phyloP scores from a whole-genome alignment of 2,329 filamentous ascomycete species.

The Metarhizium rileyi region DNA sequence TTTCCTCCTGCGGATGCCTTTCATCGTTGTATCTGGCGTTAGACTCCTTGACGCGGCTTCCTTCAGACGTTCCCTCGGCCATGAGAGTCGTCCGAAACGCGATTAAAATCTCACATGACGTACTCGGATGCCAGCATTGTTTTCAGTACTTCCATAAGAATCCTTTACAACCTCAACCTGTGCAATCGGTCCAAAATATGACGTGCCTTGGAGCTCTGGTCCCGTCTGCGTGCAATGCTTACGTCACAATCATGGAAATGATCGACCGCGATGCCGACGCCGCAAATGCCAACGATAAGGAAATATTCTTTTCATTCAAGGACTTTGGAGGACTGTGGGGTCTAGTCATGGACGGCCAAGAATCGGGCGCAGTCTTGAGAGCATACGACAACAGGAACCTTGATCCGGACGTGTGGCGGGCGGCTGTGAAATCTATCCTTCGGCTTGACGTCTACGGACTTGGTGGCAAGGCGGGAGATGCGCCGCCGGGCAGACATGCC shows the following conservation, averaged over 20 bases:
- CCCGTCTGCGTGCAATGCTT: slow-evolving; percentile 47
- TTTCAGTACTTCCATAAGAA: slow-evolving; percentile 28
- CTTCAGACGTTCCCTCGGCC: slow-evolving; percentile 33
- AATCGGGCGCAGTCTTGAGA: slow-evolving; percentile 15
- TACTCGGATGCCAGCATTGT: slow-evolving; percentile 42
- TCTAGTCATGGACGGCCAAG: slow-evolving; percentile 15
- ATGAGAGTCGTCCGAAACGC: slow-evolving; percentile 39
- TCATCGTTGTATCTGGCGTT: slow-evolving; percentile 40
- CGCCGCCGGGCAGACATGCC: slow-evolving; percentile 11
- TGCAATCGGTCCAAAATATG: slow-evolving; percentile 45
- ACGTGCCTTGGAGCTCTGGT: slow-evolving; percentile 51
- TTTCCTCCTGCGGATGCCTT: slow-evolving; percentile 35
- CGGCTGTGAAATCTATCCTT: slow-evolving; percentile 42
- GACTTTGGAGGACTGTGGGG: slow-evolving; percentile 42
- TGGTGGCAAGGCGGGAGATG: slow-evolving; percentile 10
- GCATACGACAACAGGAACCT: slow-evolving; percentile 31
- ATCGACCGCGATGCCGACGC: slow-evolving; percentile 40
- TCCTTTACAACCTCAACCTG: slow-evolving; percentile 24
- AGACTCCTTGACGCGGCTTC: slow-evolving; percentile 37
- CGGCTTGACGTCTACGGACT: slow-evolving; percentile 49
- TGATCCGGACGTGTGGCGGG: slow-evolving; percentile 44
- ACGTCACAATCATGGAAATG: slow-evolving; percentile 43
- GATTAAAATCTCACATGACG: slow-evolving; percentile 38
- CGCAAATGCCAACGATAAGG: slow-evolving; percentile 32
- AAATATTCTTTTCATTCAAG: slow-evolving; percentile 34